These are phyloP conservation scores for Penicillium concentricum DNA, from an alignment of 2,329 filamentous ascomycete genomes.

Conservation along the genomic window DNA sequence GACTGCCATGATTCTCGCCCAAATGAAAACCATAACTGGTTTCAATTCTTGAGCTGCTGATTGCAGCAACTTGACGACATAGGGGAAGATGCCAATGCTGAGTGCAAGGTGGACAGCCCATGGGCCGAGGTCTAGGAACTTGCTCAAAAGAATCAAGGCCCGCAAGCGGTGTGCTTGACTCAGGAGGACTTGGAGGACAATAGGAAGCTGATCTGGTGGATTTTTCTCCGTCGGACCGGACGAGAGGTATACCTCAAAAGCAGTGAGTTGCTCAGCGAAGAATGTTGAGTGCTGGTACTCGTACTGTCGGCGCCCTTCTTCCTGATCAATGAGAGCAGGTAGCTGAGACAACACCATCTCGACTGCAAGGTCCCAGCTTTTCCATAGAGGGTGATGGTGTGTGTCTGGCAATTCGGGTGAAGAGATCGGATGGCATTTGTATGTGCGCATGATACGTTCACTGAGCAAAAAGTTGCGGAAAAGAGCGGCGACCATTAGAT, in stretches of 20 bases:
- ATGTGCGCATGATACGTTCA: slow-evolving; percentile 92
- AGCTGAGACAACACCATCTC: slow-evolving; percentile 92
- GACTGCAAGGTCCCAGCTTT: slow-evolving; percentile 95
- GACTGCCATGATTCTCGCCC: slow-evolving; percentile 92
- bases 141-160: slow-evolving; percentile 85
- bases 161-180: slow-evolving; percentile 93
- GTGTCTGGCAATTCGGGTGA: slow-evolving; percentile 91
- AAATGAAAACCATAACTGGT: slow-evolving; percentile 99
- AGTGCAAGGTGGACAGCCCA: slow-evolving; percentile 98
- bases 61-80: slow-evolving; percentile 94
- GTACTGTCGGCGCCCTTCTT: slow-evolving; percentile 74
- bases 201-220: slow-evolving; percentile 89
- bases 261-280: slow-evolving; percentile 94
- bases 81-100: slow-evolving; percentile 97
- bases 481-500: slow-evolving; percentile 96
- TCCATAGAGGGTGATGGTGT: slow-evolving; percentile 91
- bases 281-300: slow-evolving; percentile 94
- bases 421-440: slow-evolving; percentile 92
- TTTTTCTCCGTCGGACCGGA: slow-evolving; percentile 81
- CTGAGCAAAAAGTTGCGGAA: slow-evolving; percentile 95
- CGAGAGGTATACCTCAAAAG: slow-evolving; percentile 91
- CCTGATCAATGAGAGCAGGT: slow-evolving; percentile 73
- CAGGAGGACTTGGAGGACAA: slow-evolving; percentile 90
- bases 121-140: slow-evolving; percentile 90
- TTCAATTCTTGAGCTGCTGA: slow-evolving; percentile 93